Conservation (phyloP, 2,329 filamentous ascomycete genomes). For the Escovopsis sp. region DNA sequence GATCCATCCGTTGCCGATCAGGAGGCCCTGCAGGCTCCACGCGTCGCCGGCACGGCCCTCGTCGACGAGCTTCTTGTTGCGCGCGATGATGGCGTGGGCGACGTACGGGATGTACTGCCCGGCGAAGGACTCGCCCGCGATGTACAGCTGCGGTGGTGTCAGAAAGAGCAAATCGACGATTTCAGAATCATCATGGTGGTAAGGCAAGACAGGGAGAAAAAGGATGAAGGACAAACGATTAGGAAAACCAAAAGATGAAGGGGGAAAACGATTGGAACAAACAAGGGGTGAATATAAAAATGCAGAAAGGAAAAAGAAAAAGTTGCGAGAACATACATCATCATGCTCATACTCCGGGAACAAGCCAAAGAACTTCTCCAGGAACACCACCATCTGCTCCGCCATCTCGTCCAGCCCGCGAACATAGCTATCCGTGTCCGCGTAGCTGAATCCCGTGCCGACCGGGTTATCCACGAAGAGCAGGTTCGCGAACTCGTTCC, state of each 20-base stretch:
- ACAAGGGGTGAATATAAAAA: too few relatives aligned
- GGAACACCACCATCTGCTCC: constrained; percentile 68
- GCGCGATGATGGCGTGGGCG: constrained; percentile 73
- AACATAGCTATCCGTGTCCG: constrained; percentile 75
- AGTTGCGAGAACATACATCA: constrained; percentile 43
- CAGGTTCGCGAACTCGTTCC: constrained; percentile 95
- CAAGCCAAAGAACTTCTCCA: constrained; percentile 79
- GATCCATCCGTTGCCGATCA: constrained; percentile 98
- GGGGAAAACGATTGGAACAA: too few relatives aligned
- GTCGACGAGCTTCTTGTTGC: constrained; percentile 50
- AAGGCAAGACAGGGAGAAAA: too few relatives aligned
- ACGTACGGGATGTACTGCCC: constrained; percentile 97
- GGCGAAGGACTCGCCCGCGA: constrained; percentile 92
- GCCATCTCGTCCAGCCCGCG: constrained; percentile 82
- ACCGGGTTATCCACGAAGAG: constrained; percentile 96
- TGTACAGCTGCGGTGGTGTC: constrained; percentile 51
- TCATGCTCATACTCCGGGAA: constrained; percentile 88
- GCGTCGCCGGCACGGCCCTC: constrained; percentile 1
- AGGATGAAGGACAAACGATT: too few relatives aligned
- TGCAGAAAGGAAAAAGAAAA: too few relatives aligned
- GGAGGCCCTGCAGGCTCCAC: constrained; percentile 71
- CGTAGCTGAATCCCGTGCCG: constrained; percentile 91
- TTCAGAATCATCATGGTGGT: too few relatives aligned
- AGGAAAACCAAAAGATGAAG: too few relatives aligned
- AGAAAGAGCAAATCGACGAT: too few relatives aligned